Percentiles rank a stretch among this genome's conserved stretches.
Evolutionary conservation across 306 rosid genomes (phyloP).

Genomic region (Canavalia ensiformis): DNA sequence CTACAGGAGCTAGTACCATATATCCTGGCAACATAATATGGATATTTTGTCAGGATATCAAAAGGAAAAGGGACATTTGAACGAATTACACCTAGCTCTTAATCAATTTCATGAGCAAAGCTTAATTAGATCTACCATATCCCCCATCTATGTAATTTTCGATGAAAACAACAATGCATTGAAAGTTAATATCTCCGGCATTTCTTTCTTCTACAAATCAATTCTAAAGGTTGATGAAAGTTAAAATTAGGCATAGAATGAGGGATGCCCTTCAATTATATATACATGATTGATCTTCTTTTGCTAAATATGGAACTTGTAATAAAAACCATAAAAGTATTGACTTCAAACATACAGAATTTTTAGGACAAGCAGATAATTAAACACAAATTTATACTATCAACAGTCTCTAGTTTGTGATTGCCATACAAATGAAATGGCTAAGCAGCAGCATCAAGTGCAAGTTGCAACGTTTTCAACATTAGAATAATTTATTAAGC

Average conservation of each 20-base stretch:
- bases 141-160: no score
- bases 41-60: no score
- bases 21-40: no score
- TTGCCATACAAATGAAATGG: conserved; percentile 24
- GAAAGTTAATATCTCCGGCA: background rate
- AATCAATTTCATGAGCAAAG: no score
- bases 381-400: background rate
- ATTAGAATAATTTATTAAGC: conserved; percentile 32
- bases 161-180: no score
- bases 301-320: no score
- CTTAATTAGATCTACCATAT: no score
- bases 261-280: no score
- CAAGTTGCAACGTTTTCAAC: conserved; percentile 26
- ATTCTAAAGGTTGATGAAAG: background rate
- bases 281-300: no score
- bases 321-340: background rate
- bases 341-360: conserved; percentile 3
- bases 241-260: background rate
- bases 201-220: background rate
- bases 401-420: conserved; percentile 23
- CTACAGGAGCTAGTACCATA: no score
- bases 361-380: conserved; percentile 11
- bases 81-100: no score
- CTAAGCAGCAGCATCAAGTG: conserved; percentile 39
- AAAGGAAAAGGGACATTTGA: no score